These are phyloP conservation scores for Arthrocladium fulminans DNA, from an alignment of 2,329 filamentous ascomycete genomes.

Conservation along the genomic window DNA sequence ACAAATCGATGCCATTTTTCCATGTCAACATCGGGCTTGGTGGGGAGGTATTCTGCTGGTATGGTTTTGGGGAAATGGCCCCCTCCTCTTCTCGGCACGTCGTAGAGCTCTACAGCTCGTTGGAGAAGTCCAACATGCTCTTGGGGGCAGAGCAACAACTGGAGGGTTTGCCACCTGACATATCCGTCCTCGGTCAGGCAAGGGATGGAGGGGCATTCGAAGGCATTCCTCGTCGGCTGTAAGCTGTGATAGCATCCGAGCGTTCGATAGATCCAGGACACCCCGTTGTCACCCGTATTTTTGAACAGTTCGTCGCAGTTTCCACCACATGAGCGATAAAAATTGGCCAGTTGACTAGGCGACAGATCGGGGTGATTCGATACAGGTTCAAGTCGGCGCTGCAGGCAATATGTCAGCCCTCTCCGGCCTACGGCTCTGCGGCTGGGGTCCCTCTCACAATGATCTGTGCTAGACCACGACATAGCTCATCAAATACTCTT, in stretches of 20 bases:
- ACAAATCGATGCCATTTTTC: slow-evolving; percentile 77
- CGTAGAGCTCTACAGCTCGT: slow-evolving; percentile 67
- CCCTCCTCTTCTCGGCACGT: slow-evolving; percentile 62
- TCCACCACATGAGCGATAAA: slow-evolving; percentile 65
- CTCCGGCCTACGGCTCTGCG: neutral
- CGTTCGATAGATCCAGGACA: slow-evolving; percentile 88
- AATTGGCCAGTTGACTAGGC: slow-evolving; percentile 63
- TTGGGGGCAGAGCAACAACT: slow-evolving; percentile 76
- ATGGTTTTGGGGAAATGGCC: slow-evolving; percentile 52
- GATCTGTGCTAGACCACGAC: slow-evolving; percentile 58
- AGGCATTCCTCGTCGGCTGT: slow-evolving; percentile 62
- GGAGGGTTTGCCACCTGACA: slow-evolving; percentile 86
- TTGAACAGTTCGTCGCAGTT: slow-evolving; percentile 75
- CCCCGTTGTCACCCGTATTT: slow-evolving; percentile 59
- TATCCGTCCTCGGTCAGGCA: slow-evolving; percentile 77
- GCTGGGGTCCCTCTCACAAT: slow-evolving; percentile 49
- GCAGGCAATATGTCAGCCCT: slow-evolving; percentile 10
- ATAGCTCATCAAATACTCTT: slow-evolving; percentile 56
- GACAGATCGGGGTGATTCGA: slow-evolving; percentile 35
- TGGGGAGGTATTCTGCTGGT: slow-evolving; percentile 63
- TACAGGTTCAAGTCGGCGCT: slow-evolving; percentile 19
- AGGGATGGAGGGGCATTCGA: slow-evolving; percentile 66
- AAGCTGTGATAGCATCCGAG: slow-evolving; percentile 84
- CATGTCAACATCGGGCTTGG: slow-evolving; percentile 66
- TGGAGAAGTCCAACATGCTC: slow-evolving; percentile 81